Conservation (phyloP, 1,139 yeast genomes). For the Saccharomyces hybrid region DNA sequence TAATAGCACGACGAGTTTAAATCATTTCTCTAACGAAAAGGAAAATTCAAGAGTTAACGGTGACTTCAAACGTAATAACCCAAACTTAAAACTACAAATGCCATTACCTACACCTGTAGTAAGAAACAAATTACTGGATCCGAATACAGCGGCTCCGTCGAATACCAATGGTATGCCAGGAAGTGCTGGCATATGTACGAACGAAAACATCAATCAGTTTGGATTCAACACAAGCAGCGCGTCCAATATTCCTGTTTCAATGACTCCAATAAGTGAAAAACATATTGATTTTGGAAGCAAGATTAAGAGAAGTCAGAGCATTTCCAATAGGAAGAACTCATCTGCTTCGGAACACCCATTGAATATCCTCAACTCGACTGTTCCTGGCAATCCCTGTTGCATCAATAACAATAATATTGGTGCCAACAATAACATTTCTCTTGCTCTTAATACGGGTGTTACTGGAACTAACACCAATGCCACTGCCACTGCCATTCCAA, state of each 20-base stretch:
- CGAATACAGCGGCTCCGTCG: constrained; percentile 12
- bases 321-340: constrained; percentile 16
- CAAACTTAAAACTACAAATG: constrained; percentile 42
- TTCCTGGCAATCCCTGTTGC: neutral
- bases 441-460: neutral
- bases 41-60: constrained; percentile 20
- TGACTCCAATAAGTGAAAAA: constrained; percentile 74
- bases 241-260: constrained; percentile 47
- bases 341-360: constrained; percentile 5
- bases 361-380: constrained; percentile 5
- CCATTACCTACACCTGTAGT: constrained; percentile 39
- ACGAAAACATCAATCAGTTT: constrained; percentile 51
- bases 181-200: constrained; percentile 10
- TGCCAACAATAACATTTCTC: neutral
- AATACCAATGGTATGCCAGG: constrained; percentile 8
- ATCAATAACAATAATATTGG: neutral
- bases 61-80: constrained; percentile 33
- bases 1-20: neutral
- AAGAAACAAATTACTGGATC: constrained; percentile 32
- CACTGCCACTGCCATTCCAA: neutral
- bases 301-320: constrained; percentile 25
- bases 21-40: constrained; percentile 9
- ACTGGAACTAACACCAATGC: neutral
- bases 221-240: constrained; percentile 52
- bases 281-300: constrained; percentile 29